Evolutionary conservation across 768 basidiomycete species (phyloP).

Genomic region (Leccinellum luteum): DNA sequence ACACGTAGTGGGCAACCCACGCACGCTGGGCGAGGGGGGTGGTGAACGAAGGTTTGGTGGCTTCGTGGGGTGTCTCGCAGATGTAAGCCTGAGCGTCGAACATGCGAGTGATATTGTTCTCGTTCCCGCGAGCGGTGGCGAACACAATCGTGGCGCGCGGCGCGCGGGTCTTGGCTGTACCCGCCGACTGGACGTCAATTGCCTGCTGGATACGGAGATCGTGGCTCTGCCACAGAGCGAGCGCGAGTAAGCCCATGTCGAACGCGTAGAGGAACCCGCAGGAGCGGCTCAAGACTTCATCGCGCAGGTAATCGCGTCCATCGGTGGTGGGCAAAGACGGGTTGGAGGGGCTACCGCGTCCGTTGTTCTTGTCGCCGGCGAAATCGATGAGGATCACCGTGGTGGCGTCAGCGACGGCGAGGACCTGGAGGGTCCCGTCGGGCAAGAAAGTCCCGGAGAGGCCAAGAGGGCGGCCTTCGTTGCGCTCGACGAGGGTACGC

Average conservation of each 20-base stretch:
- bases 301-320: slow-evolving; percentile 28
- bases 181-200: slow-evolving; percentile 28
- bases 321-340: slow-evolving; percentile 11
- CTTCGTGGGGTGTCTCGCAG: slow-evolving; percentile 2
- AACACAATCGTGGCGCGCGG: slow-evolving; percentile 19
- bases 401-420: slow-evolving; percentile 29
- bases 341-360: slow-evolving; percentile 26
- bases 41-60: not conserved
- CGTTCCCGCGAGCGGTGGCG: slow-evolving; percentile 7
- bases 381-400: slow-evolving; percentile 30
- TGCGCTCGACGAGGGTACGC: slow-evolving; percentile 26
- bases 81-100: slow-evolving; percentile 8
- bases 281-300: slow-evolving; percentile 29
- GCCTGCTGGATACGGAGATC: slow-evolving; percentile 35
- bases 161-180: slow-evolving; percentile 12
- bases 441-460: slow-evolving; percentile 25
- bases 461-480: slow-evolving; percentile 33
- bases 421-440: slow-evolving; percentile 22
- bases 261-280: slow-evolving; percentile 31
- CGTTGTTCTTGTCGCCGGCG: slow-evolving; percentile 31
- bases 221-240: slow-evolving; percentile 29
- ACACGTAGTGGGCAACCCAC: slow-evolving; percentile 31
- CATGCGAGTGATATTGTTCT: slow-evolving; percentile 14
- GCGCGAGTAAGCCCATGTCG: slow-evolving; percentile 29
- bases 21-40: slow-evolving; percentile 30